phyloP scores from a whole-genome alignment of 2,329 filamentous ascomycete genomes.

The Blastomyces silverae region DNA sequence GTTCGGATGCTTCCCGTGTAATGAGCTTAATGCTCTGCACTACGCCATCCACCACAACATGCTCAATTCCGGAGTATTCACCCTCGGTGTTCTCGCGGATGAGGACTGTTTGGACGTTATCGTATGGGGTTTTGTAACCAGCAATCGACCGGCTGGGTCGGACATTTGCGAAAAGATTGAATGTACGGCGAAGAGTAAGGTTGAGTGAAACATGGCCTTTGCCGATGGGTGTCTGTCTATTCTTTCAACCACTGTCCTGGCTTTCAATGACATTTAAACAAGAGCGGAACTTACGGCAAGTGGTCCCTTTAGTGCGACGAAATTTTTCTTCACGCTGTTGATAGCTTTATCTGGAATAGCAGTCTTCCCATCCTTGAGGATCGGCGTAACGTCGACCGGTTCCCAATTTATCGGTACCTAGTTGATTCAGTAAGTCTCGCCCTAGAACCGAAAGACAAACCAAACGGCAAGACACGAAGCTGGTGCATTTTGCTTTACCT shows the following conservation, averaged over 20 bases:
- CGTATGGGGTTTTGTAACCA: slow-evolving; percentile 98
- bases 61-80: slow-evolving; percentile 98
- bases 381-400: slow-evolving; percentile 89
- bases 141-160: slow-evolving; percentile 95
- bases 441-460: not conserved
- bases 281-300: slow-evolving; percentile 63
- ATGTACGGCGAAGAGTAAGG: slow-evolving; percentile 94
- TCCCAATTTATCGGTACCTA: slow-evolving; percentile 94
- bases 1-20: slow-evolving; percentile 87
- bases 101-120: slow-evolving; percentile 90
- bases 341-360: slow-evolving; percentile 90
- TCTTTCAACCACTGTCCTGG: slow-evolving; percentile 7
- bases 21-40: slow-evolving; percentile 99
- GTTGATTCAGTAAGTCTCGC: slow-evolving; percentile 23
- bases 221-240: slow-evolving; percentile 73
- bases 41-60: slow-evolving; percentile 94
- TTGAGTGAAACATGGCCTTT: slow-evolving; percentile 99
- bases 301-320: slow-evolving; percentile 95
- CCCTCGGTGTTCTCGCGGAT: slow-evolving; percentile 99
- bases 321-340: slow-evolving; percentile 87
- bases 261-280: not conserved
- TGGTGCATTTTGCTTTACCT: slow-evolving; percentile 51
- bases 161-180: slow-evolving; percentile 99
- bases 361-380: slow-evolving; percentile 89
- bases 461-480: not conserved